Evolutionary conservation across 805 yeast species (phyloP), one percentile per base, ranked within the genome.

Genomic region (Wickerhamiella musiphila): DNA sequence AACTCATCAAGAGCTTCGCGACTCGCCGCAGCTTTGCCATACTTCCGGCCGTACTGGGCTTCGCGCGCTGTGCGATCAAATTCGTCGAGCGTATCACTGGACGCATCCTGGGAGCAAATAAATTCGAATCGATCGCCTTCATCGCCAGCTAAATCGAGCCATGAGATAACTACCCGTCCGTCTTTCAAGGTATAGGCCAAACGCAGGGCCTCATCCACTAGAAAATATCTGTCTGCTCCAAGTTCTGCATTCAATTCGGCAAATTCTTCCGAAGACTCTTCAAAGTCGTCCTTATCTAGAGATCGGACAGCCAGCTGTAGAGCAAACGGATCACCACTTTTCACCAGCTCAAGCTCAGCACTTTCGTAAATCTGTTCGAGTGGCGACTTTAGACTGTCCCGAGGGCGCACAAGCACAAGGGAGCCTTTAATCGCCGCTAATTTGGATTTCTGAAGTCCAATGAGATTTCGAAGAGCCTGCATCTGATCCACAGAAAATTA

Each of bases 141-240:
- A 45, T 84, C 94, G n/a, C 94, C 94, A 27, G 71, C 72, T 23
- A 70, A 49, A 51, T 90, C 94, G 10, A 57, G 62, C 96, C 96
- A 86, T 0, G 75, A 60, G 18, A 86, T 65, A 2, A 73, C 70
- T 24, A 61, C 56, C 4, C 65, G 57, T 1, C 74, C 78, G 23
- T 69, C 67, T 33, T 66, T 65, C 35, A 66, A 60, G 35, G 60
- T 60, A 35, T 66, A 61, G 36, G 69, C 62, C 31, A 84, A 58
- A 24, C 63, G 57, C 35, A 86, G 56, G 3, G 66, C 66, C 37
- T 68, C 70, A 41, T 69, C 70, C 19, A 90, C 65, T 20, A 72
- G 56, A 45, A 78, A 84, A 11, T 66, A 57, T 67, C 84, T 70
- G 46, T 82, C 84, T 46, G 29, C 29, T 21, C 37, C 47, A 18